Evolutionary conservation across 1,139 yeast genomes (phyloP), one percentile per base, ranked within the genome.

Genomic region (Trichomonascaceae sp.): DNA sequence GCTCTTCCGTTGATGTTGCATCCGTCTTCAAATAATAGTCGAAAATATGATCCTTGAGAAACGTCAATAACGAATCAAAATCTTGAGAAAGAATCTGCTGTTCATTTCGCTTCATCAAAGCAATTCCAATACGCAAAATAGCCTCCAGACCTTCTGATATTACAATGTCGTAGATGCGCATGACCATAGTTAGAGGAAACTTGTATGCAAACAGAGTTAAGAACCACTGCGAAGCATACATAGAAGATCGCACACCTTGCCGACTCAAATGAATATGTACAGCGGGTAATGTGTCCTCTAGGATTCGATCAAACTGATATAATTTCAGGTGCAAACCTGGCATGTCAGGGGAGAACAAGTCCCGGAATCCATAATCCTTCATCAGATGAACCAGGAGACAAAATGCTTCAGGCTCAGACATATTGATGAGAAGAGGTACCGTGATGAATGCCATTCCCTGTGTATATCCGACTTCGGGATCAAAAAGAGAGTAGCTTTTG

Each of bases 161-260:
- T 17, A 93, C 82, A 54, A 87, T 80, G 72, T 93, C 98, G 67
- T 82, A 86, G 47, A 93, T 87, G 55, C 96, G 77, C 59, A 87
- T 74, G 44, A 89, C 96, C 63, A 89, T 84, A 54, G 83, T 86
- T 52, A 88, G 73, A 13, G 99, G 98, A 69, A 91, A 88, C 66
- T 87, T 87, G 74, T 93, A 93, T 13, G 96, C 96, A 72, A 93
- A 93, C 61, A 93, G 79, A 0, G 99, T 93, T 62, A 90, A 76
- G 66, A 93, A 90, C 98, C 98, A 93, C 69, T 93, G 97, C 0
- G 93, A 82, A 0, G 96, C 97, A 73, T 88, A 93, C 97, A 91
- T 91, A 20, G 93, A 85, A 1, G 96, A 85, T 58, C 85, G 81
- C 20, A 93, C 83, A 3, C 97, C 97, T 67, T 89, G 93, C 59